Base-by-base conservation (phyloP, 306 rosid genomes). In the Sechiopsis laciniata region DNA sequence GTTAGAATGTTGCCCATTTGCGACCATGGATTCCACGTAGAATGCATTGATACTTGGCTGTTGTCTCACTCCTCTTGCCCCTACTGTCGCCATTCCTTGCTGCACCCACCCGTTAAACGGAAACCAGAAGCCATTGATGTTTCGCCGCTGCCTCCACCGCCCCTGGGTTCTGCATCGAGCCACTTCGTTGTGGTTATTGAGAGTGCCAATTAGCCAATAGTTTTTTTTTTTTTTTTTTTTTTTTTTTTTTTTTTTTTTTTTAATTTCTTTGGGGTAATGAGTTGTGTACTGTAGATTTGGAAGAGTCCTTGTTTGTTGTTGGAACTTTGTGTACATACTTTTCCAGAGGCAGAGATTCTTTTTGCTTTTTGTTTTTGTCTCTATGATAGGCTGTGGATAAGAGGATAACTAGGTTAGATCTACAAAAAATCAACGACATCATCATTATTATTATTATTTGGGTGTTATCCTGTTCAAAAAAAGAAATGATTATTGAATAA, bases 51-150 rank as follows among this genome's bases (percentile, higher is more conserved):
- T 57, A 91, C 96, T 0, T 95, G 99, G 99, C 96, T 95, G 21
- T 75, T 95, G 78, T 95, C 97, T 40, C 97, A 95, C 76, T 95
- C 96, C 54, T 91, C 96, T 72, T 95, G 99, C 77, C 99, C 99
- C 10, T 86, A 81, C 52, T 88, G 94, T 67, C 83, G 94, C 51
- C 85, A 78, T 32, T 84, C 90, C 0, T 32, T 88, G 64, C 78
- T 82, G 2, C 79, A 79, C 35, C 80, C 57, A 32, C 51, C 64
- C 0, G 61, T 8, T 21, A 26, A 14, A 9, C 10, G 20, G 19
- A 51, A 71, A 65, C 76, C 15, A 3, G 19, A 3, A 5, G 66
- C 10, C n/a, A 45, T 4, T 26, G 17, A 12, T 12, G 54, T 5
- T 37, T 35, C 15, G 26, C 74, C 52, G 35, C 21, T 46, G 35